Evolutionary conservation across 83 land plant species (phyloP), one percentile per base, ranked within the genome.

Genomic region (Isoetes engelmannii): DNA sequence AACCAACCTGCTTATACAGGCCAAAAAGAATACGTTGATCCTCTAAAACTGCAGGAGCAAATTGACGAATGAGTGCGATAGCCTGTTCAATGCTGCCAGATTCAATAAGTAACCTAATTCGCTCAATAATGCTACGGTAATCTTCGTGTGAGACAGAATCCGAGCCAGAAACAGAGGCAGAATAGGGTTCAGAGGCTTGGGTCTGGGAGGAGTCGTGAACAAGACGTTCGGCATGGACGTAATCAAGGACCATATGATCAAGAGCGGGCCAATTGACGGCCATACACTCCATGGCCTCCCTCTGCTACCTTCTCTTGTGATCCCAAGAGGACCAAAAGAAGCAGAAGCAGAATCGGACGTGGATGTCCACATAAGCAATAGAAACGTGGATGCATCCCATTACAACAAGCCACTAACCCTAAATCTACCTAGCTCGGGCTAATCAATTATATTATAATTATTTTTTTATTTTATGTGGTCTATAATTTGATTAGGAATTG

Each of bases 261-360:
- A 94, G 79, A 18, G 87, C 88, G 65, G 82, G 84, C 99, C 92
- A 94, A 67, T 91, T 94, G 73, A 94, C 92, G 17, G 84, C 67
- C 59, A 72, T 76, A 17, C 82, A 70, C 4, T 91, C 92, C 96
- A 91, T 77, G 59, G 44, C 7, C 73, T 50, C 17, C 47, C 49
- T 20, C 73, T 71, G 66, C 44, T 51, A 51, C 15, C 62, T 37
- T 59, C 37, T 28, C 37, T 28, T 28, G 37, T 28, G 37, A 28
- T 28, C 37, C 37, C 37, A 28, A 28, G 37, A 28, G 37, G 37
- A 28, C 37, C 37, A 28, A 28, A 28, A 28, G 37, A 28, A 28
- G 37, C 37, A 28, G 37, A 28, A 28, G 37, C 37, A 28, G 1
- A 28, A 28, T 2, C 37, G 0, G 37, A 28, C 37, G 37, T 28